phyloP scores from a whole-genome alignment of 108 stramenopile genomes.

The Skeletonema costatum region DNA sequence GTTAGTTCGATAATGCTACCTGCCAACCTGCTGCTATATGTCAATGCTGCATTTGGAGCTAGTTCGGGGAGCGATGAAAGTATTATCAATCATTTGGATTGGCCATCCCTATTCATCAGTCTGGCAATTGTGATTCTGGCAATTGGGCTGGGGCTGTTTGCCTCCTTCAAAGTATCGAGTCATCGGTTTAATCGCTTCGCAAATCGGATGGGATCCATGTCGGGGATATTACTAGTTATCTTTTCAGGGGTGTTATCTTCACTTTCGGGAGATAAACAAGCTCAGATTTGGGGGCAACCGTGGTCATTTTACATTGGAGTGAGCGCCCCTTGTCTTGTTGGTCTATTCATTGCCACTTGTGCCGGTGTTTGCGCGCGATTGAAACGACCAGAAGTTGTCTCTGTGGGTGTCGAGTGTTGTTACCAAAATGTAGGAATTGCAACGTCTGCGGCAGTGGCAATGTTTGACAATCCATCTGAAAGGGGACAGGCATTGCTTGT shows the following conservation, averaged over 20 bases:
- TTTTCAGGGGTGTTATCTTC: constrained; percentile 68
- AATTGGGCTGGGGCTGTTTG: constrained; percentile 67
- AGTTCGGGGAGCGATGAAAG: constrained; percentile 14
- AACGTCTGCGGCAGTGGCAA: constrained; percentile 70
- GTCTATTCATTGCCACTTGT: constrained; percentile 63
- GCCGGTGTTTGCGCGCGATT: constrained; percentile 48
- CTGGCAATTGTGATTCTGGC: constrained; percentile 79
- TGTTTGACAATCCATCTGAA: constrained; percentile 71
- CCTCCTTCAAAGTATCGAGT: constrained; percentile 55
- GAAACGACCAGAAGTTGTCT: constrained; percentile 71
- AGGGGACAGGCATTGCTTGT: constrained; percentile 75
- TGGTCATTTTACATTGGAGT: constrained; percentile 79
- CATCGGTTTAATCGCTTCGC: constrained; percentile 55
- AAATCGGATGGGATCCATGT: constrained; percentile 64
- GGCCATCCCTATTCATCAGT: constrained; percentile 64
- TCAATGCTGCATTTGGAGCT: constrained; percentile 66
- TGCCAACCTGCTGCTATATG: constrained; percentile 77
- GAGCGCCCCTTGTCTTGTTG: constrained; percentile 64
- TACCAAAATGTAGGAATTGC: constrained; percentile 93
- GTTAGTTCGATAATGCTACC: constrained; percentile 73
- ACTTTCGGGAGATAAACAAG: constrained; percentile 59
- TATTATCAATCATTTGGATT: constrained; percentile 67
- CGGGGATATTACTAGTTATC: constrained; percentile 65
- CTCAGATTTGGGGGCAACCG: constrained; percentile 69
- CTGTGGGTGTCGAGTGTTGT: constrained; percentile 81